phyloP scores from a whole-genome alignment of 2,329 filamentous ascomycete species.

The Teratosphaeria nubilosa region DNA sequence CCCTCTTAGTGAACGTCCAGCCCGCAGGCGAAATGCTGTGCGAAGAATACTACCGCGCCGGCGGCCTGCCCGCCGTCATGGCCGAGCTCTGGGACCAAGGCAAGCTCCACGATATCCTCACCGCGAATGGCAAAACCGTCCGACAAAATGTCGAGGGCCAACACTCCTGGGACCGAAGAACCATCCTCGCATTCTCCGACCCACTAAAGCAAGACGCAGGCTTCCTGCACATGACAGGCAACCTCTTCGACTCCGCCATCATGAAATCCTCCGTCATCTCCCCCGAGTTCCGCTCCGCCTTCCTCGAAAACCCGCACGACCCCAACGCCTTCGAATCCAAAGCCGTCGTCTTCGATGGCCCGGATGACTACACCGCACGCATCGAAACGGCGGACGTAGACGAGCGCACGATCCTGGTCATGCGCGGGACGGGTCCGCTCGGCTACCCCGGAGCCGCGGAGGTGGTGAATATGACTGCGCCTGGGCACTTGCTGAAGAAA shows the following conservation, averaged over 20 bases:
- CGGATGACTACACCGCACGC: conserved; percentile 19
- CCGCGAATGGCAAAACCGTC: conserved; percentile 39
- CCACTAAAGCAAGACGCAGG: conserved; percentile 43
- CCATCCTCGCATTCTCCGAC: conserved; percentile 36
- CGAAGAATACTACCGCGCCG: conserved; percentile 46
- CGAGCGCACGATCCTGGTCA: conserved; percentile 21
- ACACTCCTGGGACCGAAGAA: conserved; percentile 41
- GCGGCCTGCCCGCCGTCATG: conserved; percentile 44
- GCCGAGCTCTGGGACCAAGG: conserved; percentile 42
- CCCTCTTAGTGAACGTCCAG: conserved; percentile 46
- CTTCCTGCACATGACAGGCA: conserved; percentile 29
- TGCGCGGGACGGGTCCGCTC: conserved; percentile 21
- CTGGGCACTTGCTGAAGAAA: conserved; percentile 18
- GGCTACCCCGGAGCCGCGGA: conserved; percentile 22
- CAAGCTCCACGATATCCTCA: conserved; percentile 36
- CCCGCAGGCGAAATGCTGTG: conserved; percentile 44
- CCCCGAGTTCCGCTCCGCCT: conserved; percentile 16
- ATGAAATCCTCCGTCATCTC: conserved; percentile 23
- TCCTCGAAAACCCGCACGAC: conserved; percentile 17
- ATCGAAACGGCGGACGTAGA: conserved; percentile 22
- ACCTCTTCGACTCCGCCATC: conserved; percentile 23
- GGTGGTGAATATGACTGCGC: conserved; percentile 25
- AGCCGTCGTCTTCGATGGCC: conserved; percentile 21
- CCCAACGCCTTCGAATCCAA: conserved; percentile 22
- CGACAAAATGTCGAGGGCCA: conserved; percentile 35